These are phyloP conservation scores for Eimeria sp. DNA, from an alignment of 169 alveolate species.

Conservation along the genomic window DNA sequence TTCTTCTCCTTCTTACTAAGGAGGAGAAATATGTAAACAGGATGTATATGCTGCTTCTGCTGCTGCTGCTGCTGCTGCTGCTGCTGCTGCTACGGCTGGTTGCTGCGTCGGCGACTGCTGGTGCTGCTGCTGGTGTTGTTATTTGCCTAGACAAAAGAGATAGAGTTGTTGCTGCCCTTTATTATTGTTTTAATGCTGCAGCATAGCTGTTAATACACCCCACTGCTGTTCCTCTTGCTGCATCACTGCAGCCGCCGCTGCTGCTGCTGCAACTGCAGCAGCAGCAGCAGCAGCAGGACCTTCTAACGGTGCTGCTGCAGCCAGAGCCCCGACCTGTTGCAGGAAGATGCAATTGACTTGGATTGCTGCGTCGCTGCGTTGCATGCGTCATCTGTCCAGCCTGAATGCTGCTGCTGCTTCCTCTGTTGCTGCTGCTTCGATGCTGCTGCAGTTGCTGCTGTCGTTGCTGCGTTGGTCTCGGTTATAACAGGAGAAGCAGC, in stretches of 20 bases:
- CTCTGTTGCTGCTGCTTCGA: not conserved
- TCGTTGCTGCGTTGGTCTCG: not conserved
- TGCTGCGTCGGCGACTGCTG: not conserved
- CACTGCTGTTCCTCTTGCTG: not conserved
- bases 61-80: constrained; percentile 36
- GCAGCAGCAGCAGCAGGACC: constrained; percentile 13
- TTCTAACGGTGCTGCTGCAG: constrained; percentile 15
- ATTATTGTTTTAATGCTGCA: not conserved
- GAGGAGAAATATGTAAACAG: not conserved
- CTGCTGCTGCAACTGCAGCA: not conserved
- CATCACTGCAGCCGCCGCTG: not conserved
- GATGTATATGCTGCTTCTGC: not conserved
- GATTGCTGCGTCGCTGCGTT: not conserved
- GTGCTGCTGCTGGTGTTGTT: not conserved
- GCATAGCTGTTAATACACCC: not conserved
- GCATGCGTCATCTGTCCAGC: not conserved
- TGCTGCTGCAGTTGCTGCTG: not conserved
- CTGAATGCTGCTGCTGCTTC: not conserved
- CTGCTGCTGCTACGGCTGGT: constrained; percentile 29
- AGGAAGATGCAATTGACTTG: not conserved
- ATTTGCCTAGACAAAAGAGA: not conserved
- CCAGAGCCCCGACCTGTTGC: not conserved
- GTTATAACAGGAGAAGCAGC: not conserved
- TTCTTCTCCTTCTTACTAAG: not conserved
- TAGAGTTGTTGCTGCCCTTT: not conserved